Percentiles rank a stretch among this genome's conserved stretches.
phyloP scores from a whole-genome alignment of 495 filamentous ascomycete genomes.

The Tricharina praecox region DNA sequence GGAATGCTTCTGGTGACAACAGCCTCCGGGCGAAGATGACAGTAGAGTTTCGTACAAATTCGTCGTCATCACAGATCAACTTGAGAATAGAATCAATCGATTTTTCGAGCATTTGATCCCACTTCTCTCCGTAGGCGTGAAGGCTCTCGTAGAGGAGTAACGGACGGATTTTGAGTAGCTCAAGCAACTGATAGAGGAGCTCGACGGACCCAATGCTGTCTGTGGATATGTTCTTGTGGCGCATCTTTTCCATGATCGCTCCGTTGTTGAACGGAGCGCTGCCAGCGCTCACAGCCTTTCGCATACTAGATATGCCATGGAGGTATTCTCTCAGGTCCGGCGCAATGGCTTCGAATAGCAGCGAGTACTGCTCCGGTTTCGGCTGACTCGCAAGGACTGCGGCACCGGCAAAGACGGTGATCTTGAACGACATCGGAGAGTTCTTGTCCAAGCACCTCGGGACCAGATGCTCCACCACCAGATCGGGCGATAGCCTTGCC shows the following conservation, averaged over 20 bases:
- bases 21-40: conserved; percentile 21
- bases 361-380: conserved; percentile 34
- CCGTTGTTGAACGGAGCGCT: conserved; percentile 1
- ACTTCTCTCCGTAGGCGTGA: conserved; percentile 6
- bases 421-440: conserved; percentile 42
- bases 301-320: conserved; percentile 27
- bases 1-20: conserved; percentile 21
- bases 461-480: conserved; percentile 36
- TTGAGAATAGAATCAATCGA: conserved; percentile 22
- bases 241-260: conserved; percentile 5
- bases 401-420: conserved; percentile 37
- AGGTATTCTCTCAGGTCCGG: conserved; percentile 40
- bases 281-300: conserved; percentile 11
- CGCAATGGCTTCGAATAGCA: conserved; percentile 37
- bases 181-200: conserved; percentile 24
- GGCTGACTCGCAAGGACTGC: conserved; percentile 25
- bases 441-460: conserved; percentile 37
- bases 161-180: conserved; percentile 24
- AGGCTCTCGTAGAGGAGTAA: conserved; percentile 24
- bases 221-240: conserved; percentile 19
- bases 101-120: conserved; percentile 18
- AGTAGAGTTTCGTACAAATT: conserved; percentile 22
- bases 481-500: conserved; percentile 40
- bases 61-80: conserved; percentile 25
- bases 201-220: conserved; percentile 24